phyloP scores from a whole-genome alignment of 2,329 filamentous ascomycete species.

The Pestalotiopsis sp. region DNA sequence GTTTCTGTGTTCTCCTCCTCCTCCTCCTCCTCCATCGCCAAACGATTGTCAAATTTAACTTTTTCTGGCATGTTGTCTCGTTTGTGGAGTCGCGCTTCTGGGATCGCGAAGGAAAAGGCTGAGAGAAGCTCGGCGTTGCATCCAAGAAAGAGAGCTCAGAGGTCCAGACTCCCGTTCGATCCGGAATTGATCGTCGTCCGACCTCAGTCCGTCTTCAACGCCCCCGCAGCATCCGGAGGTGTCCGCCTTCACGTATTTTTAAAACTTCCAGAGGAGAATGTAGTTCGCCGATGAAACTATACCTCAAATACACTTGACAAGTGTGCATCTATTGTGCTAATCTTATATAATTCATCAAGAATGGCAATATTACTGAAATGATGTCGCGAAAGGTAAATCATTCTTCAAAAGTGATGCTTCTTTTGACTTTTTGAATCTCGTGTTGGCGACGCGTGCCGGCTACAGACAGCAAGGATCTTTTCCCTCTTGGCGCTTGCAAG shows the following conservation, averaged over 20 bases:
- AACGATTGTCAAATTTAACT: background rate
- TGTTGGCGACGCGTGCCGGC: background rate
- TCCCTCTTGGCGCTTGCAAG: background rate
- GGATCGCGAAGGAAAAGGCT: background rate
- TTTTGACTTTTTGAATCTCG: background rate
- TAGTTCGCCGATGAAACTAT: background rate
- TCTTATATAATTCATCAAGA: too few relatives aligned
- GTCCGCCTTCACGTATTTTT: background rate
- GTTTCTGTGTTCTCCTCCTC: too few relatives aligned
- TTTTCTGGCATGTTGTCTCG: background rate
- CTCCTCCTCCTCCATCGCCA: background rate
- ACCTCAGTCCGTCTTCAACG: background rate
- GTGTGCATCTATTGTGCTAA: too few relatives aligned
- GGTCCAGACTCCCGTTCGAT: background rate
- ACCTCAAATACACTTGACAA: too few relatives aligned
- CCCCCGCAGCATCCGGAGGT: slow-evolving; percentile 4
- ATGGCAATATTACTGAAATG: background rate
- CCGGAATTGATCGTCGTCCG: slow-evolving; percentile 6
- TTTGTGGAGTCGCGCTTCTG: background rate
- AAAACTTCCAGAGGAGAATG: background rate
- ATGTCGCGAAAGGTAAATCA: background rate
- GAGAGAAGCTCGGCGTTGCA: background rate
- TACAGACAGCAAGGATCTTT: background rate
- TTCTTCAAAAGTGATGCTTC: background rate
- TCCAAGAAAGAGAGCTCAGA: background rate